Conservation (phyloP, 192 early-diverging fungal species). For the Chytriomyces sp. region DNA sequence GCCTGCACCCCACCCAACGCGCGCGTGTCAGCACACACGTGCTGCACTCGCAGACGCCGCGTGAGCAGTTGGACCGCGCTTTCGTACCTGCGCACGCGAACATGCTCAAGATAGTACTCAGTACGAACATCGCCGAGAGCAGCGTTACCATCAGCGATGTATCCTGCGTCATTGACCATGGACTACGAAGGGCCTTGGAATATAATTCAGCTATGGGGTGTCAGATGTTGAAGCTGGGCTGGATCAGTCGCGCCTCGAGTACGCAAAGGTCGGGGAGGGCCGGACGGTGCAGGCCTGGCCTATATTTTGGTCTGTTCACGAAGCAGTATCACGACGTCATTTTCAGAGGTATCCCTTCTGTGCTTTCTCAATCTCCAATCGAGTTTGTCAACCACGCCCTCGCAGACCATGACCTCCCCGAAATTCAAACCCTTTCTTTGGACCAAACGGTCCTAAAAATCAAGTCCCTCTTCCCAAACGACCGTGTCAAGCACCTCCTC, state of each 20-base stretch:
- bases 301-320: not conserved
- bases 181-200: slow-evolving; percentile 1
- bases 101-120: not conserved
- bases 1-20: not conserved
- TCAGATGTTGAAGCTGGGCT: not conserved
- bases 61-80: not conserved
- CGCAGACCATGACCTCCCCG: not conserved
- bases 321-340: not conserved
- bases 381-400: too few relatives aligned
- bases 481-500: not conserved
- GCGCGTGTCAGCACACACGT: not conserved
- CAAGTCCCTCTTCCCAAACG: not conserved
- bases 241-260: not conserved
- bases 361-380: too few relatives aligned
- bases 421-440: not conserved
- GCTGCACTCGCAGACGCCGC: not conserved
- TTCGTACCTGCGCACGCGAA: not conserved
- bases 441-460: not conserved
- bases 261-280: not conserved
- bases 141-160: not conserved
- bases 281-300: not conserved
- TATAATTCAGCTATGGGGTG: slow-evolving; percentile 3
- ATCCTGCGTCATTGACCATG: slow-evolving; percentile 9
- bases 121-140: not conserved
- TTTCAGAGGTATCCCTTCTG: not conserved